Base-by-base conservation (phyloP, 2,329 filamentous ascomycete genomes). In the Sclerotinia glacialis region DNA sequence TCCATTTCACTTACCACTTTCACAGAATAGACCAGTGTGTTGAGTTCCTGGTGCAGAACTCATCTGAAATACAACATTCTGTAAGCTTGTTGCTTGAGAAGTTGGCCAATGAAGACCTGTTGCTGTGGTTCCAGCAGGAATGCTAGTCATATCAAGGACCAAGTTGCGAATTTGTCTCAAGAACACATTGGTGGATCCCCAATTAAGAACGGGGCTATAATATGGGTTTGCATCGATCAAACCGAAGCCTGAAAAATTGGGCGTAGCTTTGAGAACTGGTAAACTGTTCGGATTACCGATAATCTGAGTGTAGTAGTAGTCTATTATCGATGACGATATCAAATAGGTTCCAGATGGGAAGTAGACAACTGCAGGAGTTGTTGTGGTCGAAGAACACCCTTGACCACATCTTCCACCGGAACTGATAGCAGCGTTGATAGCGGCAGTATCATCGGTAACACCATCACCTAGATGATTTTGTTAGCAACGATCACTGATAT, bases 201-300 rank as follows among this genome's bases (percentile, higher is more conserved):
- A 91, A 84, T 86, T 90, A 80, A 91, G 90, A 3, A 5, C 28
- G 80, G 83, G 81, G 42, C 88, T 87, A 0, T 80, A 79, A 50
- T 97, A 97, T 0, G 92, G 93, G 74, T 98, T 88, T 3, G 91
- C 83, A 76, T 97, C 93, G 70, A 98, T 89, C 87, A 80, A 91
- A 73, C 86, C 87, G 78, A 86, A 89, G 85, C 87, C 94, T 3
- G 81, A 71, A 74, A 97, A 98, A 73, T 81, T 80, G 44, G 87
- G 75, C 0, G 85, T 77, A 2, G 90, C 89, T 80, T 93, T 92
- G 77, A 97, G 82, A 0, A 87, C 87, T 0, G 94, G 92, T 8
- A 89, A 78, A 69, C 59, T 65, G 49, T 72, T 74, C 21, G 73
- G 71, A 49, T 75, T 70, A 1, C 73, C 73, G 52, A 74, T 69